Evolutionary conservation across 2,329 filamentous ascomycete species (phyloP), one percentile per base, ranked within the genome.

Genomic region (Neofusicoccum ribis): DNA sequence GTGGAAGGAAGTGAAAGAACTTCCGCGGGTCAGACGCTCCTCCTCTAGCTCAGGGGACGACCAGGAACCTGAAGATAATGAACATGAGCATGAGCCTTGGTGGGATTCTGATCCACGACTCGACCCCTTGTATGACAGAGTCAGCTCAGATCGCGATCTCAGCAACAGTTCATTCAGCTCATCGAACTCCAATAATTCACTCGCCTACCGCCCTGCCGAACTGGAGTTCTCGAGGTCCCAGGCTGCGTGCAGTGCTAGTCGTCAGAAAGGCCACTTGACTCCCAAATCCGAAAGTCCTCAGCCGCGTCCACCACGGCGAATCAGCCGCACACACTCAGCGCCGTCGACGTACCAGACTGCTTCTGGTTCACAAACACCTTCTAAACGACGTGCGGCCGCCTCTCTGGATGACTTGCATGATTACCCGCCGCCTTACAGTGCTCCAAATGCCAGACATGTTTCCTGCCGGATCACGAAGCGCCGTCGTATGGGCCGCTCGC

Each of bases 61-160:
- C 1, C 68, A 86, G 62, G 5, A 37, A 37, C 27, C 9, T 37
- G 41, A 36, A 47, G 41, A 11, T 14, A 39, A 46, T 6, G 88
- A 89, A 74, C 85, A 85, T 3, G 87, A 47, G 3, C 15, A 89
- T 71, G 88, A 91, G 71, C 78, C 85, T 17, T 90, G 86, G 72
- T 93, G 91, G 91, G 77, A 83, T 3, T 90, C 86, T 81, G 84
- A 88, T 69, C 85, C 88, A 60, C 81, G 82, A 5, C 82, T 91
- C 6, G 91, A 93, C 69, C 84, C 85, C 41, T 72, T 81, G 3
- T 78, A 66, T 7, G 83, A 81, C 67, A 72, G 81, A 9, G 76
- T 80, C 49, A 78, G 80, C 0, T 84, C 7, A 70, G 67, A 12
- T 63, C 65, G 58, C 65, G 65, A 11, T 71, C 72, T 49, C 61